Evolutionary conservation across 768 basidiomycete species (phyloP).

Genomic region (Sutorius australiensis): DNA sequence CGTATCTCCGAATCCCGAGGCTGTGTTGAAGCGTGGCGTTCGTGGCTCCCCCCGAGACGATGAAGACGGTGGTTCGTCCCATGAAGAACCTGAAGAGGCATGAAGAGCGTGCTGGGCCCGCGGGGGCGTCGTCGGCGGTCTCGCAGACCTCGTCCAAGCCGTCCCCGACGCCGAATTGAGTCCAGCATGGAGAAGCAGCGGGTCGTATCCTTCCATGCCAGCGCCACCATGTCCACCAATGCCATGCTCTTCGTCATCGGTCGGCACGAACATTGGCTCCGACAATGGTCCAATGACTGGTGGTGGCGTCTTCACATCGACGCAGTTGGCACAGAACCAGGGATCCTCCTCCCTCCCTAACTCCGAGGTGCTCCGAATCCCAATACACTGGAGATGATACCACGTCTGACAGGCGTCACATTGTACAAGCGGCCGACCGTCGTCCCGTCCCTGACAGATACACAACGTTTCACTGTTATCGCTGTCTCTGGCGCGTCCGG

Average conservation of each 20-base stretch:
- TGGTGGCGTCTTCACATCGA: conserved; percentile 39
- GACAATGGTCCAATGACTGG: conserved; percentile 29
- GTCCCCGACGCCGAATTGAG: conserved; percentile 55
- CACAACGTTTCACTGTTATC: conserved; percentile 56
- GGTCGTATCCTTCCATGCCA: conserved; percentile 43
- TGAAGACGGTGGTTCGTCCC: conserved; percentile 40
- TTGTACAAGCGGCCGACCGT: conserved; percentile 75
- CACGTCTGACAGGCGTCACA: conserved; percentile 78
- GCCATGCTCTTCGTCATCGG: conserved; percentile 43
- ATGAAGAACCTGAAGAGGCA: conserved; percentile 38
- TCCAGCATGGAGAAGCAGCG: conserved; percentile 54
- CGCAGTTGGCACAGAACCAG: conserved; percentile 69
- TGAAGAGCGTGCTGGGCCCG: conserved; percentile 25
- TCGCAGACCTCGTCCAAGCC: conserved; percentile 40
- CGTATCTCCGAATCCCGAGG: conserved; percentile 32
- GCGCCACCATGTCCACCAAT: not conserved
- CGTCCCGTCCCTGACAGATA: conserved; percentile 62
- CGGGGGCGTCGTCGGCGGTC: conserved; percentile 50
- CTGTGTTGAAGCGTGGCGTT: conserved; percentile 45
- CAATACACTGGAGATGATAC: conserved; percentile 81
- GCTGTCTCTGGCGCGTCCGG: conserved; percentile 33
- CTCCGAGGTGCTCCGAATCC: conserved; percentile 58
- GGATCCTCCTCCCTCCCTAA: conserved; percentile 74
- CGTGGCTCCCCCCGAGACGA: conserved; percentile 51
- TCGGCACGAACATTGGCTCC: conserved; percentile 70